phyloP scores from a whole-genome alignment of 2,329 filamentous ascomycete genomes.

The Sclerotinia sclerotiorum region DNA sequence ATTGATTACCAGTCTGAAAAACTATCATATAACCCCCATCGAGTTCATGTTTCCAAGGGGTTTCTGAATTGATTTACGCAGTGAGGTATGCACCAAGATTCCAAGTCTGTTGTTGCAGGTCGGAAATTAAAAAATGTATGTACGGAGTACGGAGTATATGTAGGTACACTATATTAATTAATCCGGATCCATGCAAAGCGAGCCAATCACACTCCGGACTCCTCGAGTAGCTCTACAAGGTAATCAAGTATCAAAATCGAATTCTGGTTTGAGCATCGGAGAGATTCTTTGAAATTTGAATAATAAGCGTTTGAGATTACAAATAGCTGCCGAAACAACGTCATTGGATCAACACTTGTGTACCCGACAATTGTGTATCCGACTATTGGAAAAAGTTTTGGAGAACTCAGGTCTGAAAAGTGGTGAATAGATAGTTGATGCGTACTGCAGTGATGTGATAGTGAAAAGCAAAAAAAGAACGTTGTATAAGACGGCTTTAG shows the following conservation, averaged over 20 bases:
- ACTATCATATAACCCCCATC: neutral
- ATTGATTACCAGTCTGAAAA: neutral
- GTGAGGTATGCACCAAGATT: neutral
- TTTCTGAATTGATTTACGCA: neutral
- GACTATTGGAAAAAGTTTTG: neutral
- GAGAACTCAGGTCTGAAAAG: neutral
- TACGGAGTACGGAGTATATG: neutral
- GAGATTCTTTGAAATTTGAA: neutral
- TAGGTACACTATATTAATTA: neutral
- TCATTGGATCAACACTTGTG: no score
- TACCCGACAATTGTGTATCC: neutral
- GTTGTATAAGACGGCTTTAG: neutral
- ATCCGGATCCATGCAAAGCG: neutral
- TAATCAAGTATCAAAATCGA: no score
- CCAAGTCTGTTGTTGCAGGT: neutral
- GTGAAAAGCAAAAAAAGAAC: constrained; percentile 2
- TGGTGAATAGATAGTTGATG: neutral
- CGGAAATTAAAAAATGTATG: neutral
- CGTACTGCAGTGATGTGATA: neutral
- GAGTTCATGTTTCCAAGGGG: neutral
- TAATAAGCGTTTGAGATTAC: neutral
- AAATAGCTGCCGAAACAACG: no score
- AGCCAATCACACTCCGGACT: neutral
- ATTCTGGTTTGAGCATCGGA: neutral
- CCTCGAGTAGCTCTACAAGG: no score